Evolutionary conservation across 2,329 filamentous ascomycete genomes (phyloP), one percentile per base, ranked within the genome.

Genomic region (Trichophaea hybrida): DNA sequence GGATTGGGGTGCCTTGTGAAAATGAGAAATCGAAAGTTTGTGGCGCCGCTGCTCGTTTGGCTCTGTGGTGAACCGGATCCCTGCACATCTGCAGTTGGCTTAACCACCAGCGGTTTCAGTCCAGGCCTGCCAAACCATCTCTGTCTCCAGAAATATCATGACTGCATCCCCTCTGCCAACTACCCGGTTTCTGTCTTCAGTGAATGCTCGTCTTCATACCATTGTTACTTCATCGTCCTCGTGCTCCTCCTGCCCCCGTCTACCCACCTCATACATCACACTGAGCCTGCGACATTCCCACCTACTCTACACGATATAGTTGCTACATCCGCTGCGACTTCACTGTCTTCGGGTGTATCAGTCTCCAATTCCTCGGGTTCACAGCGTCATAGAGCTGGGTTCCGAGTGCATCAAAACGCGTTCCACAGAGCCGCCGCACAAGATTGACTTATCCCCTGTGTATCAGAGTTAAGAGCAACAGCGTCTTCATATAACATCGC

Each of bases 111-210:
- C 44, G 17, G 44, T 49, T 49, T 49, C 44, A 49, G 7, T 13
- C 44, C 44, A 49, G 44, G 44, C 13, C 13, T 33, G 12, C 32
- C 50, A 53, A 53, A 53, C 50, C 50, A 10, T n/a, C 32, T n/a
- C 33, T 53, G 50, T 53, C 50, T 53, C 53, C 53, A 44, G 34
- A 43, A 55, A 55, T 55, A 55, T 55, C 53, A 55, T 55, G 53
- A 43, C 53, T 40, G 38, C 53, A 5, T 55, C 38, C 50, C 53
- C 53, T 35, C 32, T n/a, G 7, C 37, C 32, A 24, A 51, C 48
- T 32, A 15, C 31, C 13, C 32, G 31, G 50, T 53, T 24, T 17
- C 44, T 12, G 44, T 17, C 6, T 49, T 49, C 44, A 8, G 15
- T 53, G 31, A 53, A 35, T 13, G 31, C 37, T 55, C 53, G 40